Conservation (phyloP, 768 basidiomycete species). For the Macrolepiota dolichaula region DNA sequence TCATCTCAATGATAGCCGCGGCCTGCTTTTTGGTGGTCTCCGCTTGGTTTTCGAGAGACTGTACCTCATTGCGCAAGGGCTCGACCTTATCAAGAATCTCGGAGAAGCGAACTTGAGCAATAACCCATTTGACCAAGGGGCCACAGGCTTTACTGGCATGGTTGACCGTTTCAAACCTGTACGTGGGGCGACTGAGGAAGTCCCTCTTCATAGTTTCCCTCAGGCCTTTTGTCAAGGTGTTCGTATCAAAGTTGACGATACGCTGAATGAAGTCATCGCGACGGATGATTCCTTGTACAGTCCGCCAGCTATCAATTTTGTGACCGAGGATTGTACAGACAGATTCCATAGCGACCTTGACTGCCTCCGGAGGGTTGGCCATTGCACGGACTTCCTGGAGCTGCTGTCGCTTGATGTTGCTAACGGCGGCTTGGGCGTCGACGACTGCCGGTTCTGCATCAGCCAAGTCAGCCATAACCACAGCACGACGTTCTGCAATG, state of each 20-base stretch:
- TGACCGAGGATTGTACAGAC: slow-evolving; percentile 96
- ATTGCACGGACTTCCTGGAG: slow-evolving; percentile 96
- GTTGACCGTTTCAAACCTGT: slow-evolving; percentile 94
- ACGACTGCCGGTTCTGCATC: slow-evolving; percentile 97
- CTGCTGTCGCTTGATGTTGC: slow-evolving; percentile 93
- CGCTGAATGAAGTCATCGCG: slow-evolving; percentile 95
- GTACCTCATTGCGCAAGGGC: slow-evolving; percentile 92
- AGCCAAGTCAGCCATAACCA: slow-evolving; percentile 93
- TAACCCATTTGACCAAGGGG: slow-evolving; percentile 96
- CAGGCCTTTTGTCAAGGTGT: slow-evolving; percentile 79
- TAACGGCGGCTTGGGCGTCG: slow-evolving; percentile 95
- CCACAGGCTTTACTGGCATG: slow-evolving; percentile 96
- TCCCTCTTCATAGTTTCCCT: slow-evolving; percentile 92
- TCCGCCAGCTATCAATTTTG: slow-evolving; percentile 95
- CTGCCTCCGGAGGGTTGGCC: slow-evolving; percentile 97
- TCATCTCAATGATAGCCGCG: slow-evolving; percentile 83
- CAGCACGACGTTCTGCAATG: slow-evolving; percentile 82
- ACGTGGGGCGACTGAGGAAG: slow-evolving; percentile 86
- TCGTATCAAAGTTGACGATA: slow-evolving; percentile 95
- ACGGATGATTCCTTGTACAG: slow-evolving; percentile 93
- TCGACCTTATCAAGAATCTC: slow-evolving; percentile 97
- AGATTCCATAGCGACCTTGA: slow-evolving; percentile 98
- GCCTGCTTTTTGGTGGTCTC: slow-evolving; percentile 96
- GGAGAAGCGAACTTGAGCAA: slow-evolving; percentile 95
- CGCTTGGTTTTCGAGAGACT: slow-evolving; percentile 88